Evolutionary conservation across 805 yeast genomes (phyloP), one percentile per base, ranked within the genome.

Genomic region (Zygosaccharomyces bailii): DNA sequence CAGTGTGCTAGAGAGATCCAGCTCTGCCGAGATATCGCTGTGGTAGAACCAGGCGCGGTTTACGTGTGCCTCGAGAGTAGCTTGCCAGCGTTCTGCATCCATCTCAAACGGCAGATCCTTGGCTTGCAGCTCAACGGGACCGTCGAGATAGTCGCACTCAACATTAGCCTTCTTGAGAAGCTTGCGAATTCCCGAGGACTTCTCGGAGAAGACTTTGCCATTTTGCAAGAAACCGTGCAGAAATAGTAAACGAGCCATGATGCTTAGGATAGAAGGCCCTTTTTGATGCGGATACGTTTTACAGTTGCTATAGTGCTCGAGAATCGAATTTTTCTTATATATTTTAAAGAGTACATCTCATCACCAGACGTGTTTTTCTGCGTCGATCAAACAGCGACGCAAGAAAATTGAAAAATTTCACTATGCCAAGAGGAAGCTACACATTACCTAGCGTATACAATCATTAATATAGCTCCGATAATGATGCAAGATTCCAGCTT

Each of bases 191-290:
- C 95, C 97, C 1, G 95, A 82, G 0, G 96, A 82, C 64, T 93
- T 91, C 54, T 84, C 86, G 43, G 95, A 84, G 67, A 91, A 91
- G 10, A 83, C 74, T 33, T 83, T 74, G 5, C 91, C 91, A 50
- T 82, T 84, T 71, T 91, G 96, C 11, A 90, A 79, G 65, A 82
- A 89, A 0, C 99, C 98, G 53, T 91, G 99, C 21, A 93, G 69
- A 65, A 93, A 91, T n/a, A 91, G 70, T 20, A 91, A 72, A 37
- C 40, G 40, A 25, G 40, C 16, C 40, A 37, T 37, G 14, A 11
- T 24, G 27, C 6, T 10, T 5, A 5, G 27, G 7, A 6, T n/a
- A n/a, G 11, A 4, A 24, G 27, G n/a, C n/a, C n/a, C 25, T 21
- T 21, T 21, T 21, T 21, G n/a, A n/a, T n/a, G n/a, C n/a, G n/a